A percentile compares a stretch with the other conserved stretches of the same genome.
phyloP scores from a whole-genome alignment of 2,329 filamentous ascomycete genomes.

The Phaeoacremonium minimum region DNA sequence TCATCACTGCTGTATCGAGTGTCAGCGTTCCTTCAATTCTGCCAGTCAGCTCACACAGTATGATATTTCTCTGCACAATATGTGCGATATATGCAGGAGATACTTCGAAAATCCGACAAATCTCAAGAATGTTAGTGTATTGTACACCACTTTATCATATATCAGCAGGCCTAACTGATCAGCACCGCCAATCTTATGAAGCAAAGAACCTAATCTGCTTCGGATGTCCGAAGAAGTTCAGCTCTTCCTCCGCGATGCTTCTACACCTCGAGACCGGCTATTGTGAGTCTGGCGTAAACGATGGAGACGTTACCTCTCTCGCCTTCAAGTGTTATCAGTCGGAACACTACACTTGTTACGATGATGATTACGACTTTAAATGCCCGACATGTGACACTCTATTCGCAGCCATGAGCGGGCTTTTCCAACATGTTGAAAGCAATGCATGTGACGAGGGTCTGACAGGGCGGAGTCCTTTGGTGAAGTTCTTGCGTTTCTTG shows the following conservation, averaged over 20 bases:
- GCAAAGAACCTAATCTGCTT: neutral
- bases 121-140: neutral
- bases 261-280: neutral
- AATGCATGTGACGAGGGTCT: slow-evolving; percentile 3
- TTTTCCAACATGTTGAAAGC: slow-evolving; percentile 18
- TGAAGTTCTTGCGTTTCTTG: neutral
- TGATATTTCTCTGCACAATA: neutral
- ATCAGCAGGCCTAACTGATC: neutral
- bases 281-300: neutral
- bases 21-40: neutral
- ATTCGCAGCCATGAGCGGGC: slow-evolving; percentile 10
- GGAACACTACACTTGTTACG: neutral
- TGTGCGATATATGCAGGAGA: neutral
- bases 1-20: neutral
- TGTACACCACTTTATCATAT: neutral
- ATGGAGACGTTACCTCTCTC: neutral
- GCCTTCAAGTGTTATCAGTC: neutral
- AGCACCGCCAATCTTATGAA: neutral
- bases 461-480: neutral
- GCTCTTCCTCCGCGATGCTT: neutral
- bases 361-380: slow-evolving; percentile 5
- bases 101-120: neutral
- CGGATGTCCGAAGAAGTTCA: neutral
- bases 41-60: neutral
- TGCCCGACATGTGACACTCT: slow-evolving; percentile 12